Base-by-base conservation (phyloP, 352 stramenopile genomes). In the Albugo candida region DNA sequence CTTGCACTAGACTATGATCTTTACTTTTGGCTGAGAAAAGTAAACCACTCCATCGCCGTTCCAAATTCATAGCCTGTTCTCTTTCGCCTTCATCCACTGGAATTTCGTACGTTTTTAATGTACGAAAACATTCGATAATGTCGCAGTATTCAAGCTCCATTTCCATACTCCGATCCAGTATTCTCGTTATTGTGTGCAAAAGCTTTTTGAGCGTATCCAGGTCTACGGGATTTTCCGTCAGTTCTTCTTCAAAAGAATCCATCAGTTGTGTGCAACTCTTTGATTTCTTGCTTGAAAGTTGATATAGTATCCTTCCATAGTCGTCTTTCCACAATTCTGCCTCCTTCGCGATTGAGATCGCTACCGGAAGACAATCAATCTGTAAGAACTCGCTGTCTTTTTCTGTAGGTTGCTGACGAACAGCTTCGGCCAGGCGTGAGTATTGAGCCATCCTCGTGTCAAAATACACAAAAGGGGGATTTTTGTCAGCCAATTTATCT, bases 351-450 rank as follows among this genome's bases (percentile, higher is more conserved):
- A 97, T 93, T 12, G 81, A 74, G 0, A 93, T 51, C 0, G 86
- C 83, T 1, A 97, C 82, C 0, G 76, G 65, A 3, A 89, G 54
- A 54, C 78, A 96, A 55, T 97, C 93, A 47, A 97, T 91, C 53
- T 92, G 83, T 12, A 97, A 56, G 43, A 97, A 97, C 47, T 96
- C 86, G 0, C 94, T 93, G 52, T 96, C 85, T 55, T 96, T 95
- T 36, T 92, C 74, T 0, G 78, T 92, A 6, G 82, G 78, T 51
- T 95, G 84, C 24, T 70, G 83, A 8, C 80, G 65, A 18, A 93
- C 83, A 5, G 73, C 91, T 41, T 97, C 81, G 11, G 82, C 79
- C 0, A 97, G 58, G 1, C 75, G 63, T 8, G 79, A 80, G 54
- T 95, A 97, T 51, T 88, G 73, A 0, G 79, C 75, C 65, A 97